Base-by-base conservation (phyloP, 2,329 filamentous ascomycete species). In the Thielaviopsis populi region DNA sequence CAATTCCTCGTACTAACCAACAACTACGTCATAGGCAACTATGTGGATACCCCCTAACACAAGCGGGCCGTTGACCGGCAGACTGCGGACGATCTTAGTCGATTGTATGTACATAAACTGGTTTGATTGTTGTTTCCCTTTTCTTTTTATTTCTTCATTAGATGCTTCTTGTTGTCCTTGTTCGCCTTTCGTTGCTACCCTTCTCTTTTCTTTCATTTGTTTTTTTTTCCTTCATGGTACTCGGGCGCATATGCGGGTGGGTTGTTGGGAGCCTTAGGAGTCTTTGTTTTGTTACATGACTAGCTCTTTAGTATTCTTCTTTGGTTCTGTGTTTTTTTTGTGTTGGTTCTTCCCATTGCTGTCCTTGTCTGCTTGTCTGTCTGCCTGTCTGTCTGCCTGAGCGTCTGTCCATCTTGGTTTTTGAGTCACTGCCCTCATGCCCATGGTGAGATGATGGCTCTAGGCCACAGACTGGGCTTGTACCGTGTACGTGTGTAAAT, bases 191-290 rank as follows among this genome's bases (percentile, higher is more conserved):
- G n/a, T 54, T 33, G 13, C 30, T 30, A 27, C 17, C 27, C 15
- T n/a, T 56, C 19, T 33, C 10, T 24, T 13, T 30, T 48, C 33
- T 61, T 48, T 61, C 22, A 30, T 61, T 6, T 61, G 3, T 8
- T 48, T 33, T 19, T 5, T 58, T 27, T 56, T 33, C n/a, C n/a
- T n/a, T 42, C 37, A 46, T 46, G 59, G 41, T 61, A 19, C 19
- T 56, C 27, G 59, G 59, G 59, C 59, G 59, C 42, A 61, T 61
- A 17, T 33, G 59, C 59, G 42, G 59, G 59, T 46, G 13, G 59
- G 50, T 54, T 54, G 27, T 33, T 54, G 50, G 50, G 50, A 54
- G 50, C 50, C 50, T 33, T 54, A 33, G 50, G 50, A 54, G 50
- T 54, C 50, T 54, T 54, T 22, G 30, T 56, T 56, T 56, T 56